Evolutionary conservation across 2,329 filamentous ascomycete species (phyloP).

Genomic region (Phyllosticta paracitricarpa): DNA sequence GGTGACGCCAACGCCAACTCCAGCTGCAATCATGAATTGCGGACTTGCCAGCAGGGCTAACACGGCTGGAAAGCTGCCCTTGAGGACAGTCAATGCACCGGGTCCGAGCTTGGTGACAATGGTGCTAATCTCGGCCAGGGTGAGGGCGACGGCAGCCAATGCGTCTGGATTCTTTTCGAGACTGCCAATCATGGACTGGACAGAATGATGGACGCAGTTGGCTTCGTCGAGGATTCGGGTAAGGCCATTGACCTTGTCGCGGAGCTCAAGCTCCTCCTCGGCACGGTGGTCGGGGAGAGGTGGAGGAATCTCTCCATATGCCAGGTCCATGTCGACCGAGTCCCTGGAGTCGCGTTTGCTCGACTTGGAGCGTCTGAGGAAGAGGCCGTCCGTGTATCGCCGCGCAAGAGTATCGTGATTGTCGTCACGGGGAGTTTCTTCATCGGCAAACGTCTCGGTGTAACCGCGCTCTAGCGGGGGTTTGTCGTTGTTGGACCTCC

Average conservation of each 20-base stretch:
- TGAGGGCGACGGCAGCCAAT: conserved; percentile 85
- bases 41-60: conserved; percentile 81
- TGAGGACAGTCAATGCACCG: conserved; percentile 62
- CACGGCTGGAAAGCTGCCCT: conserved; percentile 72
- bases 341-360: conserved; percentile 28
- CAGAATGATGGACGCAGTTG: conserved; percentile 78
- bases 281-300: conserved; percentile 39
- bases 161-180: conserved; percentile 77
- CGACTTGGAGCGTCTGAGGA: background rate
- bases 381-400: conserved; percentile 31
- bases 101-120: conserved; percentile 78
- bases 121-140: conserved; percentile 81
- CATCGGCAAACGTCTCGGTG: conserved; percentile 33
- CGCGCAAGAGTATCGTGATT: conserved; percentile 32
- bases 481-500: conserved; percentile 23
- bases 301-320: conserved; percentile 75
- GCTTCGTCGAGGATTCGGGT: conserved; percentile 75
- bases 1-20: conserved; percentile 83
- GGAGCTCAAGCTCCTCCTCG: conserved; percentile 48
- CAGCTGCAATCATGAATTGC: conserved; percentile 88
- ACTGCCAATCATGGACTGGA: conserved; percentile 69
- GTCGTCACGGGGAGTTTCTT: conserved; percentile 11
- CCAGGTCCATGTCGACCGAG: conserved; percentile 76
- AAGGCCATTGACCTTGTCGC: conserved; percentile 61
- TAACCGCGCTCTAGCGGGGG: conserved; percentile 33